Conservation (phyloP, 2,329 filamentous ascomycete genomes). For the Xylariaceae sp. region DNA sequence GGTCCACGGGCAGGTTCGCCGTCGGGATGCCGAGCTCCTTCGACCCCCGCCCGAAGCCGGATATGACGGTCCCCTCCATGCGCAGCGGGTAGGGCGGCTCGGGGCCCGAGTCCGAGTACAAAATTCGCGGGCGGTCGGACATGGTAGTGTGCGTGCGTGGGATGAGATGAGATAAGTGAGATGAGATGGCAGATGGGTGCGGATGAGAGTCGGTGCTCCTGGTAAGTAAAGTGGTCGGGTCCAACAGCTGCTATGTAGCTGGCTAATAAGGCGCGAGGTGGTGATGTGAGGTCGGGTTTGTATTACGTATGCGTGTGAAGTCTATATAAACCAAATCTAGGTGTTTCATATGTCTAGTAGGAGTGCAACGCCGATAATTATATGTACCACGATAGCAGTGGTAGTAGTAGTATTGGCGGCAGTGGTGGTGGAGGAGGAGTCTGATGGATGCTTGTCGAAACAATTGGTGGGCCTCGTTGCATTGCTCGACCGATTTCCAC, state of each 20-base stretch:
- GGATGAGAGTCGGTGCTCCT: too few relatives aligned
- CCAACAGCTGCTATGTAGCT: too few relatives aligned
- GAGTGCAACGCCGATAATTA: not conserved
- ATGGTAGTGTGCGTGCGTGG: slow-evolving; percentile 7
- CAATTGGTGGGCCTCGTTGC: not conserved
- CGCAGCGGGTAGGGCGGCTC: slow-evolving; percentile 78
- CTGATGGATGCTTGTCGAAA: not conserved
- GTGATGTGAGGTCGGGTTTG: too few relatives aligned
- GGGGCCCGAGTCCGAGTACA: slow-evolving; percentile 75
- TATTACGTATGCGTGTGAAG: too few relatives aligned
- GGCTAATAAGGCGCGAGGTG: too few relatives aligned
- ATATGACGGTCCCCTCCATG: slow-evolving; percentile 85
- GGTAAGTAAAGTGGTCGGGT: too few relatives aligned
- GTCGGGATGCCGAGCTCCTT: slow-evolving; percentile 98
- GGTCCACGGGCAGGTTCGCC: slow-evolving; percentile 83
- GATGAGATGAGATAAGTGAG: not conserved
- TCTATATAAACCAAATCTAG: too few relatives aligned
- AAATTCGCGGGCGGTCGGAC: slow-evolving; percentile 63
- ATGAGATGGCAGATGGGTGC: not conserved
- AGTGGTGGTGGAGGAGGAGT: not conserved
- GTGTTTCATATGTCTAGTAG: not conserved
- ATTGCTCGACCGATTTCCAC: too few relatives aligned
- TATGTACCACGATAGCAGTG: too few relatives aligned
- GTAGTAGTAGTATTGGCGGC: too few relatives aligned
- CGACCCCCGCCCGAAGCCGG: slow-evolving; percentile 90